Evolutionary conservation across 805 yeast genomes (phyloP).

Genomic region (Metschnikowia amazonensis): DNA sequence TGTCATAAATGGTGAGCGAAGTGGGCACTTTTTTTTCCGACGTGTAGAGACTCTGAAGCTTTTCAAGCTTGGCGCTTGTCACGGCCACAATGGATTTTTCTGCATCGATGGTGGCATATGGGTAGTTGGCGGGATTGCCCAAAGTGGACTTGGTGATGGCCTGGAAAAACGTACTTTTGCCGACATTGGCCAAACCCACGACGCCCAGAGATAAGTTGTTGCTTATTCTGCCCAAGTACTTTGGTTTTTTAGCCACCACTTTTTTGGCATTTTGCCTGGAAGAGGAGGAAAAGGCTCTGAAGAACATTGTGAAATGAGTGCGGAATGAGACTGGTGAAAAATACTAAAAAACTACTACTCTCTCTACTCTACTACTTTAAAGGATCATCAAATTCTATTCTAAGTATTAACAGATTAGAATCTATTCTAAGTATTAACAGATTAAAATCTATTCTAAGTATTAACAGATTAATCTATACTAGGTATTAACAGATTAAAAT

Average conservation of each 20-base stretch:
- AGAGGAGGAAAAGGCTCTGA: constrained; percentile 10
- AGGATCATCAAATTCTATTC: too few species aligned
- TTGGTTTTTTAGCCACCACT: constrained; percentile 7
- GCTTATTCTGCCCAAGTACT: constrained; percentile 18
- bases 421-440: too few species aligned
- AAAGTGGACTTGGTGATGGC: constrained; percentile 89
- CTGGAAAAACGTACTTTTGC: constrained; percentile 96
- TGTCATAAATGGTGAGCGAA: constrained; percentile 87
- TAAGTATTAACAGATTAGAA: too few species aligned
- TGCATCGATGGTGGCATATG: constrained; percentile 97
- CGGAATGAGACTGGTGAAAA: too few species aligned
- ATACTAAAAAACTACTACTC: too few species aligned
- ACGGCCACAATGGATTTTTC: constrained; percentile 96
- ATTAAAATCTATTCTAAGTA: too few species aligned
- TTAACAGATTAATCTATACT: too few species aligned
- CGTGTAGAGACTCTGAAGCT: constrained; percentile 65
- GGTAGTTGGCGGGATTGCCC: constrained; percentile 96
- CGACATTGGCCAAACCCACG: constrained; percentile 94
- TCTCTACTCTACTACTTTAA: too few species aligned
- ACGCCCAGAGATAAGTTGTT: constrained; percentile 52
- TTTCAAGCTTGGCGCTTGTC: constrained; percentile 85
- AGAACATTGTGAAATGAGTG: neutral
- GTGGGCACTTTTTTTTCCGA: constrained; percentile 91
- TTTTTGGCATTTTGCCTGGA: constrained; percentile 15
- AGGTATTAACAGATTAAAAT: too few species aligned